Evolutionary conservation across 1,284 basidiomycete species (phyloP), one percentile per base, ranked within the genome.

Genomic region (Sphagnurus paluster): DNA sequence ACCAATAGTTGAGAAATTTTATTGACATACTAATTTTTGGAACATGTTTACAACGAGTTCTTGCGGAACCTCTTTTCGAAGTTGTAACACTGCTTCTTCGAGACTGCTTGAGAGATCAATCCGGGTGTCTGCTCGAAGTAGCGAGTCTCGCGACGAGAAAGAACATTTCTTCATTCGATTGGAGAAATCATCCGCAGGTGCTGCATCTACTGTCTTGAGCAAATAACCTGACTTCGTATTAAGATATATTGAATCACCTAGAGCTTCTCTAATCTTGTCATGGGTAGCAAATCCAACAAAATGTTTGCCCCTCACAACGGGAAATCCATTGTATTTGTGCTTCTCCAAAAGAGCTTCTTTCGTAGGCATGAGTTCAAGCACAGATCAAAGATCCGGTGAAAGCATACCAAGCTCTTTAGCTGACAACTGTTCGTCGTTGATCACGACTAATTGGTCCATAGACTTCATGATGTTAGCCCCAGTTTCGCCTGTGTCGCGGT

Each of bases 21-120:
- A 21, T 5, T 32, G 28, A 50, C 76, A 39, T 46, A 83, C 84
- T 62, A 87, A 65, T 66, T 80, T 84, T 61, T 86, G 84, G 67
- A 87, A 87, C 75, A 84, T 82, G 56, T 71, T 77, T 24, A 87
- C 81, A 7, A 87, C 81, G 13, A 84, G 66, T 55, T 87, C 83
- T 55, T 82, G 74, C 3, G 85, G 83, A 13, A 84, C 77, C 51
- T 84, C 80, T 57, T 80, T 79, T 34, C 82, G 71, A 45, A 88
- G 69, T 48, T 84, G 80, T 46, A 87, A 69, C 2, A 80, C 69
- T 0, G 81, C 73, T 46, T 77, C 75, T 56, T 86, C 82, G 3
- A 85, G 63, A 25, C 78, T 62, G 2, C 59, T 50, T 2, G 79
- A 77, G 34, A 84, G 61, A 55, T 85, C 71, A 10, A 77, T 55